A percentile compares a stretch with the other conserved stretches of the same genome.
Evolutionary conservation across 345 rosid genomes (phyloP).

Genomic region (Murraya koenigii): DNA sequence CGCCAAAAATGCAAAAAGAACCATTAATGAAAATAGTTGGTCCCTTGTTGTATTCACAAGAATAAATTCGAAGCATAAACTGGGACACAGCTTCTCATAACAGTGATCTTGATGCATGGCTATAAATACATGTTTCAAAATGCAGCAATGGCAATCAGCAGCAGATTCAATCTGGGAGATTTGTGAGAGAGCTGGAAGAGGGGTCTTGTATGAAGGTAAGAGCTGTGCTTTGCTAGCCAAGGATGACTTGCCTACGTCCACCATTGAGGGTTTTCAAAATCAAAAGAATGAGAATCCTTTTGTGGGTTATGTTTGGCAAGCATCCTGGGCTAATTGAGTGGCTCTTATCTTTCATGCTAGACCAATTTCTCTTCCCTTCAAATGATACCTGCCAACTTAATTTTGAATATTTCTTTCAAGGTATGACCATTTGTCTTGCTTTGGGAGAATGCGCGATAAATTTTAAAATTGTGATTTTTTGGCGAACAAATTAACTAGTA

Average conservation of each 20-base stretch:
- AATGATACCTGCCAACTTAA: background rate
- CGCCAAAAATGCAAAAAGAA: background rate
- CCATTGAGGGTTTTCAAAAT: background rate
- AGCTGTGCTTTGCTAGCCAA: conserved; percentile 46
- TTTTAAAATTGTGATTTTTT: too few relatives aligned
- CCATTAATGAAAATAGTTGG: background rate
- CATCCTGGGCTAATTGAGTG: conserved; percentile 37
- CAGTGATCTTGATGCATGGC: background rate
- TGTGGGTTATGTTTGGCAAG: conserved; percentile 24
- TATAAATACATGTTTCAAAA: conserved; percentile 27
- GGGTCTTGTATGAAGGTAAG: conserved; percentile 49
- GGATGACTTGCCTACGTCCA: conserved; percentile 56
- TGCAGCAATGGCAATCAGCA: background rate
- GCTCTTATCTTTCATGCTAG: conserved; percentile 37
- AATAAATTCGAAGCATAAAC: conserved; percentile 15
- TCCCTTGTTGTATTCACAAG: background rate
- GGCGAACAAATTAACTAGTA: too few relatives aligned
- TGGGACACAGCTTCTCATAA: background rate
- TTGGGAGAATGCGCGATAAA: too few relatives aligned
- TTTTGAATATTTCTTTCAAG: background rate
- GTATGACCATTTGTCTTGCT: too few relatives aligned
- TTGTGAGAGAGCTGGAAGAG: conserved; percentile 18
- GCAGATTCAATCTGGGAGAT: background rate
- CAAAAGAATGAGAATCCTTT: background rate
- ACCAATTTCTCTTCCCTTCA: conserved; percentile 26